Evolutionary conservation across 2,329 filamentous ascomycete genomes (phyloP).

Genomic region (Ophiostoma angusticollis): DNA sequence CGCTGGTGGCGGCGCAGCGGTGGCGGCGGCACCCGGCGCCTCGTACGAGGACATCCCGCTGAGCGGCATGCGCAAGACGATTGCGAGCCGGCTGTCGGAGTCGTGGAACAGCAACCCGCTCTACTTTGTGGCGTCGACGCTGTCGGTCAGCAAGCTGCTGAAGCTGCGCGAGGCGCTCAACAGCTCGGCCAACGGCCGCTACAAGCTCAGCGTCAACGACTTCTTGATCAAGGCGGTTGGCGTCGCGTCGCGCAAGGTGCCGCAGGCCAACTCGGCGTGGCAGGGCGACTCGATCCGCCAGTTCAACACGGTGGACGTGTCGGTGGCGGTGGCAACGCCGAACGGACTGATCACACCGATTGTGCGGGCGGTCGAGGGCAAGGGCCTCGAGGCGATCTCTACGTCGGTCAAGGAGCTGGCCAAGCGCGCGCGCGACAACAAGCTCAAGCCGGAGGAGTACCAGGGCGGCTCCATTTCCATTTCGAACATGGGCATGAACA

Average conservation of each 20-base stretch:
- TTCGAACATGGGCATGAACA: constrained; percentile 99
- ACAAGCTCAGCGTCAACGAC: constrained; percentile 99
- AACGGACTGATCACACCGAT: constrained; percentile 94
- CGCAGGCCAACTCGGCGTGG: constrained; percentile 93
- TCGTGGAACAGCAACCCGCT: constrained; percentile 91
- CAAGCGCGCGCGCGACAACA: constrained; percentile 89
- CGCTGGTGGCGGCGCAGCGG: constrained; percentile 26
- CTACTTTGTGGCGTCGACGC: constrained; percentile 86
- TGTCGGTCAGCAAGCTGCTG: constrained; percentile 89
- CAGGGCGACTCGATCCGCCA: constrained; percentile 81
- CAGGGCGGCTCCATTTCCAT: constrained; percentile 98
- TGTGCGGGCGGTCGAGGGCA: constrained; percentile 74
- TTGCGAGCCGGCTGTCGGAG: constrained; percentile 79
- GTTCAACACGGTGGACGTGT: constrained; percentile 86
- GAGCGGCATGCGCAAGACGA: constrained; percentile 94
- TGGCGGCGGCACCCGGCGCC: constrained; percentile 41
- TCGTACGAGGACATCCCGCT: constrained; percentile 75
- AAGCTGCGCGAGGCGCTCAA: constrained; percentile 95
- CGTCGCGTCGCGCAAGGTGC: constrained; percentile 82
- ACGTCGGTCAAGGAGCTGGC: constrained; percentile 87
- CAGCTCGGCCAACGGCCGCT: constrained; percentile 74
- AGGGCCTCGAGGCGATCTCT: constrained; percentile 82
- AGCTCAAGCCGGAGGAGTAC: constrained; percentile 99
- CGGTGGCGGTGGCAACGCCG: constrained; percentile 88
- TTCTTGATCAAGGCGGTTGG: constrained; percentile 96